Base-by-base conservation (phyloP, 306 rosid genomes). In the Pyrus pyrifolia region DNA sequence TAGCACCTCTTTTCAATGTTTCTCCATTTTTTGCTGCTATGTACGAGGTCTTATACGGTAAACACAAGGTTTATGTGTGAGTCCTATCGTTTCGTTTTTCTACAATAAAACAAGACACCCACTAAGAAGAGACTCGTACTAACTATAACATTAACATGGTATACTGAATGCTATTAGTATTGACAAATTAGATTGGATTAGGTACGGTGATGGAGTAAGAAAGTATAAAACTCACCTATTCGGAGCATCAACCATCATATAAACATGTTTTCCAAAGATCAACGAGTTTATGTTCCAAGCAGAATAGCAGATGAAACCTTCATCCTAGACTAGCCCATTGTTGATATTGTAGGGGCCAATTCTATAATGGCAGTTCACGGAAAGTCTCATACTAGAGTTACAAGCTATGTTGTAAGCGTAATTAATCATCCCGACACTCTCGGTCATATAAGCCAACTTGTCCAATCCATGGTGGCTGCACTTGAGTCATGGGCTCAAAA, bases 281-380 rank as follows among this genome's bases (percentile, higher is more conserved):
- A 69, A 53, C 75, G 63, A 68, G 35, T 76, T 68, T 46, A 68
- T 83, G 8, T 17, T 80, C 6, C 73, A 77, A 45, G 11, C 51
- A 40, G 51, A 53, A 30, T 30, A 3, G 33, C 33, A 30, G 33
- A 30, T 0, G 73, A 69, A 22, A 31, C 13, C 18, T 67, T 83
- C 72, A n/a, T 40, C 19, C 33, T 44, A 21, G n/a, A 35, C 0
- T 76, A 84, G 84, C 76, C 84, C 18, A 51, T n/a, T 11, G 27
- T 44, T 38, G 68, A 55, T 6, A 5, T 84, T 4, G 1, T 80
- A 46, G 82, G 84, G n/a, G 11, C 10, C 14, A 44, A 12, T 22
- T 84, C 80, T 13, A 3, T 80, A 8, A 70, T 25, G 25, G 67
- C 74, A 15, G 78, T 80, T 19, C 75, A 84, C 2, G 84, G 80